A percentile compares a stretch with the other conserved stretches of the same genome.
Evolutionary conservation across 331 rosid species (phyloP).

Genomic region (Spiraea crenata): DNA sequence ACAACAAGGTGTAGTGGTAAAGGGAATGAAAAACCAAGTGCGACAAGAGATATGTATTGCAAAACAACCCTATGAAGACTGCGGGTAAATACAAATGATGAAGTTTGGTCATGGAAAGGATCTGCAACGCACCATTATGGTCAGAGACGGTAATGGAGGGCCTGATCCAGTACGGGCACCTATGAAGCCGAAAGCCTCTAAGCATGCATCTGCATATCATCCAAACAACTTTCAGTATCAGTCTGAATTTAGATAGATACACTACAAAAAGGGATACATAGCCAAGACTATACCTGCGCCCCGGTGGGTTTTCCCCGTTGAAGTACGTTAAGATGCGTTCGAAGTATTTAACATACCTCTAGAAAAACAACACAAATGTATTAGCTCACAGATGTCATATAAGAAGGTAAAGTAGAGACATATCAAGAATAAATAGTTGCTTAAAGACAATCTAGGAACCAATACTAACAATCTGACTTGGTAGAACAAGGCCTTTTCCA

Average conservation of each 20-base stretch:
- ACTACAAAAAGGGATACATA: conserved; percentile 8
- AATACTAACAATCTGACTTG: conserved; percentile 96
- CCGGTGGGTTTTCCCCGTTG: conserved; percentile 83
- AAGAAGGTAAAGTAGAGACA: conserved; percentile 11
- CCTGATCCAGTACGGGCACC: conserved; percentile 99
- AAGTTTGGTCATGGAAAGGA: neutral
- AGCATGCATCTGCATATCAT: conserved; percentile 81
- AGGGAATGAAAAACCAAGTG: neutral
- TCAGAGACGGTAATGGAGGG: conserved; percentile 89
- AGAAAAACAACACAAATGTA: conserved; percentile 22
- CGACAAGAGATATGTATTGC: neutral
- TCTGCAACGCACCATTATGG: conserved; percentile 61
- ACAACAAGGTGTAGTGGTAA: neutral
- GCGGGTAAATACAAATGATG: neutral
- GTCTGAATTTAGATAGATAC: conserved; percentile 5
- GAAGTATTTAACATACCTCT: conserved; percentile 96
- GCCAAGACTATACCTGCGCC: conserved; percentile 69
- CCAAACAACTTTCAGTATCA: conserved; percentile 16
- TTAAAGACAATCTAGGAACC: conserved; percentile 19
- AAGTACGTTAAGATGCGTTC: conserved; percentile 87
- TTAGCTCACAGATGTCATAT: conserved; percentile 11
- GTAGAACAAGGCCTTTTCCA: conserved; percentile 90
- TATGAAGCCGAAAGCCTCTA: conserved; percentile 95
- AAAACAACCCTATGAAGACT: neutral
- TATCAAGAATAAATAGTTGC: conserved; percentile 17